phyloP scores from a whole-genome alignment of 192 early-diverging fungal genomes.

The Lunasporangiospora selenospora region DNA sequence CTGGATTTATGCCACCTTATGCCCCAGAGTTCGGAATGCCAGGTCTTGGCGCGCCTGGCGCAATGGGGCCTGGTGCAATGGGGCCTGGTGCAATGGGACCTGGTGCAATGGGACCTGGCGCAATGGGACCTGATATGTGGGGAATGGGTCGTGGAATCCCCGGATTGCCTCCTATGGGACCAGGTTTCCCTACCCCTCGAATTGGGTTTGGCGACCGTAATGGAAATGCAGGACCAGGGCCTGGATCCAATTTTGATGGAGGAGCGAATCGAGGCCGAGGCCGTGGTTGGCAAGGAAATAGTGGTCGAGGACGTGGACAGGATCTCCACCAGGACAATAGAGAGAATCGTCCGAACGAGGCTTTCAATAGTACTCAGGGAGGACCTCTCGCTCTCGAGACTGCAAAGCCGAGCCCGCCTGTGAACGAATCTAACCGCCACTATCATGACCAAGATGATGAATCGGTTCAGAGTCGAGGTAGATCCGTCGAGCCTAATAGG shows the following conservation, averaged over 20 bases:
- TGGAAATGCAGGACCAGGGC: neutral
- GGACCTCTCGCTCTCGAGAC: too few relatives aligned
- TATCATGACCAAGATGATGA: too few relatives aligned
- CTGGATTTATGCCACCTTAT: slow-evolving; percentile 42
- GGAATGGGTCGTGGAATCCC: slow-evolving; percentile 34
- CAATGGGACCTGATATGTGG: slow-evolving; percentile 29
- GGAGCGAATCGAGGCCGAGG: slow-evolving; percentile 30
- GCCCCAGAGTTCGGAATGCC: slow-evolving; percentile 30
- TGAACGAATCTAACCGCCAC: too few relatives aligned
- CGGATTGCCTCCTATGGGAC: slow-evolving; percentile 42
- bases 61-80: neutral
- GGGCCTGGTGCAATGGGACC: slow-evolving; percentile 16
- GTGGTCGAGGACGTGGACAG: slow-evolving; percentile 11
- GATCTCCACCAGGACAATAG: neutral
- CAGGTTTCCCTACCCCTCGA: slow-evolving; percentile 34
- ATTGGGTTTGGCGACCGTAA: slow-evolving; percentile 42
- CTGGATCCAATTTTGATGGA: slow-evolving; percentile 7
- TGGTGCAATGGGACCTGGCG: too few relatives aligned
- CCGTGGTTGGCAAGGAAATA: slow-evolving; percentile 24
- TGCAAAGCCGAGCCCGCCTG: too few relatives aligned
- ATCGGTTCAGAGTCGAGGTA: too few relatives aligned
- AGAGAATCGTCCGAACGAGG: neutral
- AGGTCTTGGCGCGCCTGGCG: too few relatives aligned
- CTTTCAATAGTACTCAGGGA: too few relatives aligned
- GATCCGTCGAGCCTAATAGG: too few relatives aligned